Conservation (phyloP, 495 filamentous ascomycete genomes). For the Hypomontagnella monticulosa region DNA sequence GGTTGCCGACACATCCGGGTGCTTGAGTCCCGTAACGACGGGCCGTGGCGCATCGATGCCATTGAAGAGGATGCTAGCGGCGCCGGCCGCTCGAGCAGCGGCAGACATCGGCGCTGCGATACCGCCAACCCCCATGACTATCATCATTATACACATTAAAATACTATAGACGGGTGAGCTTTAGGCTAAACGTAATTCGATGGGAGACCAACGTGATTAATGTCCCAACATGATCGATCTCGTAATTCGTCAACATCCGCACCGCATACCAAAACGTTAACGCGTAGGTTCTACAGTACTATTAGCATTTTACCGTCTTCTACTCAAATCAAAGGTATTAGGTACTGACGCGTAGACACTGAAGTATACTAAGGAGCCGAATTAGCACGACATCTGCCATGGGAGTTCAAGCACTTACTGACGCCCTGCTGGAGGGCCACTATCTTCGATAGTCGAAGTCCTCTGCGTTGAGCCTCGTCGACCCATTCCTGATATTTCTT, state of each 20-base stretch:
- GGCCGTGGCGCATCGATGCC: constrained; percentile 64
- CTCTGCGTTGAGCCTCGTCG: constrained; percentile 64
- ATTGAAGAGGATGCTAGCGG: constrained; percentile 65
- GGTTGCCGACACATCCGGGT: constrained; percentile 55
- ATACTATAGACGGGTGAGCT: constrained; percentile 53
- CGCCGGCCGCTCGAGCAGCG: constrained; percentile 61
- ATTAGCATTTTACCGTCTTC: constrained; percentile 12
- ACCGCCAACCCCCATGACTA: constrained; percentile 59
- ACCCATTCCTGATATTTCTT: constrained; percentile 65
- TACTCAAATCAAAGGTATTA: not conserved
- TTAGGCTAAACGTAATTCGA: not conserved
- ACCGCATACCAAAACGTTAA: constrained; percentile 59
- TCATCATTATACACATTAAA: constrained; percentile 67
- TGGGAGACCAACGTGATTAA: constrained; percentile 59
- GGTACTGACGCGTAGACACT: constrained; percentile 53
- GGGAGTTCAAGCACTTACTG: constrained; percentile 41
- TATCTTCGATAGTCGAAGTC: constrained; percentile 61
- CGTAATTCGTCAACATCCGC: constrained; percentile 39
- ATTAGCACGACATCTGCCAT: constrained; percentile 9
- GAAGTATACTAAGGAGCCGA: constrained; percentile 48
- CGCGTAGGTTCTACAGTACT: constrained; percentile 51
- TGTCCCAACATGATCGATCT: constrained; percentile 54
- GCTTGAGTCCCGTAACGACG: constrained; percentile 55
- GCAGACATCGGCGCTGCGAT: constrained; percentile 62
- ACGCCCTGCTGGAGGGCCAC: constrained; percentile 56